Evolutionary conservation across 441 rosid genomes (phyloP), one percentile per base, ranked within the genome.

Genomic region (Croton setiger): DNA sequence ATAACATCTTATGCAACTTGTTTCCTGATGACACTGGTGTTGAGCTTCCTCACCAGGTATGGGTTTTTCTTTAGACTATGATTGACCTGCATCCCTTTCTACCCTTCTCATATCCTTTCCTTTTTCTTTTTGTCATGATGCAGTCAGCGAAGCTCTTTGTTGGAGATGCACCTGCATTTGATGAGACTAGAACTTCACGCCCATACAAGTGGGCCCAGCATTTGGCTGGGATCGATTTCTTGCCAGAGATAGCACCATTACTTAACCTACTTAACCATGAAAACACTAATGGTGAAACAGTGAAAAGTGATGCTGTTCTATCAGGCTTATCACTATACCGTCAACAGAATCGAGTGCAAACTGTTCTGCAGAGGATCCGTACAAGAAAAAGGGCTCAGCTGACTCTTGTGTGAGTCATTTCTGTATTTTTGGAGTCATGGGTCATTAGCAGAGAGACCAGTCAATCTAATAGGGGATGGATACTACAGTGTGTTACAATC

Each of bases 191-290:
- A 78, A 79, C 79, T 72, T 88, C 86, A 51, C 95, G 96, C 66
- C 96, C 97, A 58, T 93, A 85, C 71, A 91, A 88, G 79, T 90
- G 98, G 98, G 96, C 88, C 44, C 97, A 89, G 71, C 92, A 84
- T 80, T 83, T 93, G 82, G 97, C 97, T 0, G 98, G 97, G 78
- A 89, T 93, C 55, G 96, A 86, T 80, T 82, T 91, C 81, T 84
- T 91, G 70, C 97, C 96, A 10, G 98, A 94, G 76, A 86, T 87
- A 70, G 78, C 96, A 36, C 96, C 91, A 21, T 78, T 90, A 83
- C 82, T 90, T 55, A 66, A 74, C n/a, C n/a, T 90, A 83, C 82
- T 90, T 65, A 74, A 69, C 70, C 82, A 63, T 59, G 89, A 87
- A 74, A 74, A 78, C 68, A 73, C 78, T 64, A 67, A 69, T 63